Evolutionary conservation across 441 rosid species (phyloP).

Genomic region (Mallotus japonicus): DNA sequence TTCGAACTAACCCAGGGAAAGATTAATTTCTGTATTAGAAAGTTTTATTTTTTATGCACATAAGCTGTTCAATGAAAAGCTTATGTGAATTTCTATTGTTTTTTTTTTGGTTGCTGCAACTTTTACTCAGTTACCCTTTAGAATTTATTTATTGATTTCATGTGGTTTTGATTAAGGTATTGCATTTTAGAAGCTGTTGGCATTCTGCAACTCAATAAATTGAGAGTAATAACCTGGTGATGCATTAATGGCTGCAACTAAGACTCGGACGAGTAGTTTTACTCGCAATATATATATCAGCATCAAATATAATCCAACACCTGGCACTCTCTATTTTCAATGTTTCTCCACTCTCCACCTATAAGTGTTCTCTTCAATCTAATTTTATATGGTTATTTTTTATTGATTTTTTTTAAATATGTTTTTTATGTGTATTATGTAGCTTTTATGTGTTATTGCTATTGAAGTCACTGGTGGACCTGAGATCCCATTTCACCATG

Average conservation of each 20-base stretch:
- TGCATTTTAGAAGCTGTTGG: background rate
- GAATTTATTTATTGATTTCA: background rate
- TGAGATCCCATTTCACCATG: conserved; percentile 34
- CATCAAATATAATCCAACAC: no score
- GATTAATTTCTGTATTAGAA: no score
- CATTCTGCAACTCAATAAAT: background rate
- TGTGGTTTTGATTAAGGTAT: background rate
- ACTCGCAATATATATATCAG: conserved; percentile 48
- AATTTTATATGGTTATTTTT: no score
- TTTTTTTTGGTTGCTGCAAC: background rate
- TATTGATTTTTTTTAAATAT: no score
- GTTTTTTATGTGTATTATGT: no score
- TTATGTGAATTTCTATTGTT: background rate
- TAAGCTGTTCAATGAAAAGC: conserved; percentile 18
- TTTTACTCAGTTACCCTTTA: background rate
- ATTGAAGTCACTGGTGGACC: no score
- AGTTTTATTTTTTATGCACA: background rate
- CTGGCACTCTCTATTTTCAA: no score
- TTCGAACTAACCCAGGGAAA: background rate
- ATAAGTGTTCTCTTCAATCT: no score
- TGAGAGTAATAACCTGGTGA: background rate
- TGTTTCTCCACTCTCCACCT: no score
- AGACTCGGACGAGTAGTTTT: conserved; percentile 71
- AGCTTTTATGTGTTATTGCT: no score
- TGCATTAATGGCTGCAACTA: conserved; percentile 53